Percentiles rank a stretch among this genome's conserved stretches.
These are phyloP conservation scores for Trametes sp. DNA, from an alignment of 1,284 basidiomycete genomes.

Conservation along the genomic window DNA sequence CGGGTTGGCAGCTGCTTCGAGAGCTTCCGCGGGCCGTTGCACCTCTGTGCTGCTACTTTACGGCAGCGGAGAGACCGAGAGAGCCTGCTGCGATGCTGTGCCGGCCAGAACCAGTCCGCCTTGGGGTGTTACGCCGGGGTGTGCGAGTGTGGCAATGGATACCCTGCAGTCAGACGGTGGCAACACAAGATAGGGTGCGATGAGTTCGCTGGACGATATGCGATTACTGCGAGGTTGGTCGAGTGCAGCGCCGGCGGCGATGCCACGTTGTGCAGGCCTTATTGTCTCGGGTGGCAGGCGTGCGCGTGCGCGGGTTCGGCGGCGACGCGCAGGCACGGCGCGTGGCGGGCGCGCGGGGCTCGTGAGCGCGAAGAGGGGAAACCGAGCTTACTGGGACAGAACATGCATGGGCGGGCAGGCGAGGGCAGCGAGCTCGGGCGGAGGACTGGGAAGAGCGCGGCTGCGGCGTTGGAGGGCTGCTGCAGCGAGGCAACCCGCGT, in stretches of 20 bases:
- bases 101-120: slow-evolving; percentile 5
- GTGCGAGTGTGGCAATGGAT: slow-evolving; percentile 16
- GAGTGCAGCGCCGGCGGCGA: slow-evolving; percentile 21
- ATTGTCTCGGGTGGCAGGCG: slow-evolving; percentile 33
- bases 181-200: neutral
- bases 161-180: slow-evolving; percentile 7
- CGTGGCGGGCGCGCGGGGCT: neutral
- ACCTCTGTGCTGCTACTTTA: slow-evolving; percentile 34
- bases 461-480: neutral
- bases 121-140: neutral
- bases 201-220: neutral
- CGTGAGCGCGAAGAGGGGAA: slow-evolving; percentile 19
- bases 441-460: neutral
- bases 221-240: slow-evolving; percentile 1
- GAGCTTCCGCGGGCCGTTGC: slow-evolving; percentile 41
- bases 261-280: slow-evolving; percentile 37
- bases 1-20: slow-evolving; percentile 40
- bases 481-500: neutral
- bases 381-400: slow-evolving; percentile 19
- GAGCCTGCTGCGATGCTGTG: slow-evolving; percentile 24
- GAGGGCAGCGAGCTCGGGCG: slow-evolving; percentile 35
- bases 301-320: slow-evolving; percentile 13
- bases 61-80: slow-evolving; percentile 34
- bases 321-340: slow-evolving; percentile 4
- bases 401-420: slow-evolving; percentile 42